Evolutionary conservation across 768 basidiomycete species (phyloP).

Genomic region (Daedaleopsis sinensis): DNA sequence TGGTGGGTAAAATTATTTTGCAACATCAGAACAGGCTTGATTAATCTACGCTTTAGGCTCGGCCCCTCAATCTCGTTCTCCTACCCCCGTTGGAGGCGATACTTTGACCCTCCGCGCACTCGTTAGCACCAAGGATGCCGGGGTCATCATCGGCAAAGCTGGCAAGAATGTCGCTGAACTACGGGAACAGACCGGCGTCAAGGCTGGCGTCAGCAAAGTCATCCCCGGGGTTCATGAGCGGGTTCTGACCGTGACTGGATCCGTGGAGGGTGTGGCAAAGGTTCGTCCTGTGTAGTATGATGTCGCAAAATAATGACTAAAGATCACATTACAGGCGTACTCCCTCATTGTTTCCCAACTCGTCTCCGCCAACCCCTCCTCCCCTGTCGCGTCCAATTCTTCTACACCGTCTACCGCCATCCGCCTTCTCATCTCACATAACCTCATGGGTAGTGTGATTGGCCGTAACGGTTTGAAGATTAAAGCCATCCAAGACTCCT

Average conservation of each 20-base stretch:
- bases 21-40: conserved; percentile 18
- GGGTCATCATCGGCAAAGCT: conserved; percentile 95
- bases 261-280: conserved; percentile 91
- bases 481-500: conserved; percentile 96
- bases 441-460: conserved; percentile 99
- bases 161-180: conserved; percentile 98
- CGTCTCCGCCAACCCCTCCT: conserved; percentile 77
- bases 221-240: conserved; percentile 97
- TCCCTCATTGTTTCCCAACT: conserved; percentile 92
- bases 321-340: conserved; percentile 67
- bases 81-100: conserved; percentile 71
- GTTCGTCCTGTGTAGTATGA: conserved; percentile 42
- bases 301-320: conserved; percentile 1
- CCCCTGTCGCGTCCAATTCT: conserved; percentile 72
- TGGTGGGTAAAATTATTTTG: conserved; percentile 41
- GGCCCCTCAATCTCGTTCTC: conserved; percentile 71
- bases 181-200: conserved; percentile 93
- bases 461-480: conserved; percentile 97
- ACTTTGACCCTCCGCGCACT: conserved; percentile 90
- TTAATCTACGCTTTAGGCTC: conserved; percentile 47
- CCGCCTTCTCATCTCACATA: conserved; percentile 97
- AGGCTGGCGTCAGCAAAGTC: conserved; percentile 99
- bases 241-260: conserved; percentile 91
- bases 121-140: conserved; percentile 96
- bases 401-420: conserved; percentile 70